phyloP scores from a whole-genome alignment of 768 basidiomycete species.

The Neoboletus subvelutipes region DNA sequence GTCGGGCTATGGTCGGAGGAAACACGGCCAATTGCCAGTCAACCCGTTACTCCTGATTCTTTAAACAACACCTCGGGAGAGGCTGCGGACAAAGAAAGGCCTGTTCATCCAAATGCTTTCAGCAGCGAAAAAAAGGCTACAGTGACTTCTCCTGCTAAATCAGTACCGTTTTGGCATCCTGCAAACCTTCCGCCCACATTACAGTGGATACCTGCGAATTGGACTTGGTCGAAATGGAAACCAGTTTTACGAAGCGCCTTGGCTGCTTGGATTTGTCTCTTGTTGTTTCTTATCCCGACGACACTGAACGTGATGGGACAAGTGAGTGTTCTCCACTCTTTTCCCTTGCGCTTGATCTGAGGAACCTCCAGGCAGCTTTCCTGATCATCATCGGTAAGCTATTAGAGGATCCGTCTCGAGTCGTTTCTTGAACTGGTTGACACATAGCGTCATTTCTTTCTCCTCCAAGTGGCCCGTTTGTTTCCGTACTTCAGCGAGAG shows the following conservation, averaged over 20 bases:
- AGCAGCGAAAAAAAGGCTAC: not conserved
- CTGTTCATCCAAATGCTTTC: not conserved
- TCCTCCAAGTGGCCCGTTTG: conserved; percentile 66
- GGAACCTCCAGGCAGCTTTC: conserved; percentile 52
- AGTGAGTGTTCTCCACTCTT: conserved; percentile 32
- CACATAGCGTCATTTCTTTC: conserved; percentile 58
- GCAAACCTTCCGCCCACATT: conserved; percentile 33
- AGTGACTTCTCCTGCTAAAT: not conserved
- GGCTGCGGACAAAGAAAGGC: conserved; percentile 1
- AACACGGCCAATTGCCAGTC: not conserved
- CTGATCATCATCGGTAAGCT: conserved; percentile 57
- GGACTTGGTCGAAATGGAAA: conserved; percentile 58
- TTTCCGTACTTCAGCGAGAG: conserved; percentile 68
- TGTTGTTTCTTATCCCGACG: conserved; percentile 57
- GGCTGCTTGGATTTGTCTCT: conserved; percentile 57
- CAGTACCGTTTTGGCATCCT: not conserved
- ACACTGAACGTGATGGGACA: conserved; percentile 55
- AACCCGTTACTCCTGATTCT: not conserved
- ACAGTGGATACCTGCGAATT: conserved; percentile 59
- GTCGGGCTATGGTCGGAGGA: conserved; percentile 2
- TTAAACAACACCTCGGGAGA: not conserved
- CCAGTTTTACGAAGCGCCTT: conserved; percentile 62
- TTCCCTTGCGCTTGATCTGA: not conserved
- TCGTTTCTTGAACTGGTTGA: conserved; percentile 1
- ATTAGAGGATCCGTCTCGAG: not conserved